Percentiles rank a stretch among this genome's conserved stretches.
These are phyloP conservation scores for Phoenix dactylifera DNA, from an alignment of 176 grass and related monocot species.

Conservation along the genomic window DNA sequence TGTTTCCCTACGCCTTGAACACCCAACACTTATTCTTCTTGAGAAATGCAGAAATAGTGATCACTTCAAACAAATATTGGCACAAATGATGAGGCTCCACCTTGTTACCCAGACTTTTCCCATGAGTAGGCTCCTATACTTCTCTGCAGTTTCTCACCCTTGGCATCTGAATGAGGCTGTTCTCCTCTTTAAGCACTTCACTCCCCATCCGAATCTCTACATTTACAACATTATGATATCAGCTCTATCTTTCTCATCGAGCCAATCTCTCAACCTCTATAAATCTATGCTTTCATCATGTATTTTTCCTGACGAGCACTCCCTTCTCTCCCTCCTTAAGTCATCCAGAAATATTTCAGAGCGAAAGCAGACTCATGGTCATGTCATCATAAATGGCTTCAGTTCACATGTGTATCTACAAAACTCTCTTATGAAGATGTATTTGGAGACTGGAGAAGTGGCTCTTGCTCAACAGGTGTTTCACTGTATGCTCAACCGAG, in stretches of 20 bases:
- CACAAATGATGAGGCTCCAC: constrained; percentile 37
- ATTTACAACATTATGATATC: constrained; percentile 48
- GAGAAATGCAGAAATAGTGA: constrained; percentile 25
- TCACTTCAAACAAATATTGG: constrained; percentile 35
- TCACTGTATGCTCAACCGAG: background rate
- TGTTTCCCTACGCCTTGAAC: constrained; percentile 37
- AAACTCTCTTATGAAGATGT: constrained; percentile 48
- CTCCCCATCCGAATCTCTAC: constrained; percentile 41
- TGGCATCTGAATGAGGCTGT: constrained; percentile 19
- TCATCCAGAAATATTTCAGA: constrained; percentile 10
- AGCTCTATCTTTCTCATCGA: constrained; percentile 12
- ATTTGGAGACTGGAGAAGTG: constrained; percentile 27
- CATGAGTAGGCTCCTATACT: constrained; percentile 51
- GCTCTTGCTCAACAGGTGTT: constrained; percentile 28
- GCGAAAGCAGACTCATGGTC: constrained; percentile 38
- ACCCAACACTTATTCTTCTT: constrained; percentile 41
- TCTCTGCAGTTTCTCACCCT: constrained; percentile 26
- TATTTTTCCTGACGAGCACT: constrained; percentile 21
- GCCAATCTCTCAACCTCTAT: constrained; percentile 23
- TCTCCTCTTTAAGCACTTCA: constrained; percentile 45
- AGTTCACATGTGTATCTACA: constrained; percentile 22
- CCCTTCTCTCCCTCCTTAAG: constrained; percentile 47
- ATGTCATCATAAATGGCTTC: constrained; percentile 28
- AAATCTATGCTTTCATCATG: constrained; percentile 24
- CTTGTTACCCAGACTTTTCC: constrained; percentile 41